A percentile compares a stretch with the other conserved stretches of the same genome.
Conservation (phyloP, 192 early-diverging fungal species). For the Rhizophagus prolifer region DNA sequence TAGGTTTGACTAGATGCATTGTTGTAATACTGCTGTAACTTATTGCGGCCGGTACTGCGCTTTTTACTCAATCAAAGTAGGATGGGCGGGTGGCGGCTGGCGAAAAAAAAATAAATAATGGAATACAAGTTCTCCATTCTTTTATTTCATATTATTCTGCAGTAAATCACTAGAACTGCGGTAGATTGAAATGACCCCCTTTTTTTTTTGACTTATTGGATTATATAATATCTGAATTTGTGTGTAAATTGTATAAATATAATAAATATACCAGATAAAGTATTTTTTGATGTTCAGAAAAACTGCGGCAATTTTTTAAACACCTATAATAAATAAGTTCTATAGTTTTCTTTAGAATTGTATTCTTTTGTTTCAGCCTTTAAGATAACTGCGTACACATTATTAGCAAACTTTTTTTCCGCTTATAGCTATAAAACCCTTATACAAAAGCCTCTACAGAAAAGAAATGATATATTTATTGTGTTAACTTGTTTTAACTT, state of each 20-base stretch:
- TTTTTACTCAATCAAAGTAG: not conserved
- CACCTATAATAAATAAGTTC: not conserved
- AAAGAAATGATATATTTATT: conserved; percentile 11
- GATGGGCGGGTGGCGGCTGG: not conserved
- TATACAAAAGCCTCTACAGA: not conserved
- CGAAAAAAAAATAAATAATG: not conserved
- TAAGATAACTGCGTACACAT: not conserved
- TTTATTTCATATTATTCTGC: not conserved
- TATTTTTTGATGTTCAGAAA: not conserved
- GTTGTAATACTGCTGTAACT: not conserved
- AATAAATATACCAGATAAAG: not conserved
- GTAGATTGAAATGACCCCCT: not conserved
- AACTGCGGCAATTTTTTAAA: not conserved
- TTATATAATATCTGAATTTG: not conserved
- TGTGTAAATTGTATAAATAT: not conserved
- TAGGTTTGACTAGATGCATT: not conserved
- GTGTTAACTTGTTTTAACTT: not conserved
- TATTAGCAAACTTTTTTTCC: not conserved
- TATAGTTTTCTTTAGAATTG: too few relatives aligned
- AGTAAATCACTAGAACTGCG: not conserved
- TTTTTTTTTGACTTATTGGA: not conserved
- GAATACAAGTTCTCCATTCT: not conserved
- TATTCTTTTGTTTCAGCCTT: not conserved
- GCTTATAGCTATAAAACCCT: not conserved
- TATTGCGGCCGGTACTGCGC: not conserved